Percentiles rank a stretch among this genome's conserved stretches.
Evolutionary conservation across 2,329 filamentous ascomycete species (phyloP).

Genomic region (Pseudomassariella vexata): DNA sequence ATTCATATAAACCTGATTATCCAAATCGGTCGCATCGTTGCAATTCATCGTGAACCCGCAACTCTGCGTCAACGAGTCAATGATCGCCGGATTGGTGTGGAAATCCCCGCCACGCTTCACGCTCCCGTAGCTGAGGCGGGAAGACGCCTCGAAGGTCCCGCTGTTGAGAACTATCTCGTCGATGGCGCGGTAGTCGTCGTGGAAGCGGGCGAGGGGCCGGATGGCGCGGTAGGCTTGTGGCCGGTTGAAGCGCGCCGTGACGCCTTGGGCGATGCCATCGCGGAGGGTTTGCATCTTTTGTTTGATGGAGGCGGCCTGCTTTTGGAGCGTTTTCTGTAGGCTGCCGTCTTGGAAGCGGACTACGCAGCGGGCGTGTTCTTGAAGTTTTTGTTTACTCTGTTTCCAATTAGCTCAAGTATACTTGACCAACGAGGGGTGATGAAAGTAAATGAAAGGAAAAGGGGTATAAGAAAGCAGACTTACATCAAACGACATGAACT

Average conservation of each 20-base stretch:
- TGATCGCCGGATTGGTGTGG: conserved; percentile 15
- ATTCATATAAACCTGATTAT: conserved; percentile 17
- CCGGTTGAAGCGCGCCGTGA: conserved; percentile 34
- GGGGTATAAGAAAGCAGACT: too few relatives aligned
- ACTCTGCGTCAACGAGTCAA: conserved; percentile 14
- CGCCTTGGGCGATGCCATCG: conserved; percentile 9
- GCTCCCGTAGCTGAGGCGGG: conserved; percentile 9
- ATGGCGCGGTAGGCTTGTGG: conserved; percentile 27
- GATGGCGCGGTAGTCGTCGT: conserved; percentile 19
- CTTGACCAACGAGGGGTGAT: too few relatives aligned
- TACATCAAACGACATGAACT: conserved; percentile 24
- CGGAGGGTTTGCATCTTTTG: conserved; percentile 14
- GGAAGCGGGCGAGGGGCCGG: conserved; percentile 19
- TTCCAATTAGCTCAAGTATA: too few relatives aligned
- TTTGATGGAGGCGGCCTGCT: conserved; percentile 6
- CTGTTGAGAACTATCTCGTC: conserved; percentile 25
- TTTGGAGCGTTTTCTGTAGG: conserved; percentile 11
- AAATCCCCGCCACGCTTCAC: conserved; percentile 13
- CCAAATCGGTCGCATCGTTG: conserved; percentile 16
- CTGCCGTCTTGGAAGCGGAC: conserved; percentile 13
- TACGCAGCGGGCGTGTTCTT: conserved; percentile 15
- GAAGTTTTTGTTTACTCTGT: conserved; percentile 8
- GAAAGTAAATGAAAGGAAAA: neutral
- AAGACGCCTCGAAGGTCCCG: conserved; percentile 15
- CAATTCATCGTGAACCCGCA: conserved; percentile 18